A percentile compares a stretch with the other conserved stretches of the same genome.
Conservation (phyloP, 2,329 filamentous ascomycete genomes). For the Penicillium glabrum region DNA sequence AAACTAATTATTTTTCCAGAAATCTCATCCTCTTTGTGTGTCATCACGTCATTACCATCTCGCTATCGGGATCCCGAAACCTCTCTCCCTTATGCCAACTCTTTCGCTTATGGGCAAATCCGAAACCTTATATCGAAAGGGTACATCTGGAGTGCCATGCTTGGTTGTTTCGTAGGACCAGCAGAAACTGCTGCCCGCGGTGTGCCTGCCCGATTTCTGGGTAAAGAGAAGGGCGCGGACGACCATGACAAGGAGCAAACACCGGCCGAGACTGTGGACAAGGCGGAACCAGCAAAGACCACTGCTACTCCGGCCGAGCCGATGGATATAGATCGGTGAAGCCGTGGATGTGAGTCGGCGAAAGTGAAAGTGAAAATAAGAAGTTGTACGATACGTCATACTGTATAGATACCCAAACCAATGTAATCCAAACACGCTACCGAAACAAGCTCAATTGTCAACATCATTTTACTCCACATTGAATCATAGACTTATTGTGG, state of each 20-base stretch:
- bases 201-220: slow-evolving; percentile 73
- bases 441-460: slow-evolving; percentile 4
- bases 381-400: slow-evolving; percentile 2
- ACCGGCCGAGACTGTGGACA: not conserved
- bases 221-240: slow-evolving; percentile 9
- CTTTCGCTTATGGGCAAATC: slow-evolving; percentile 75
- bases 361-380: not conserved
- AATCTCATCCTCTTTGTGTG: slow-evolving; percentile 61
- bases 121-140: slow-evolving; percentile 70
- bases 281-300: not conserved
- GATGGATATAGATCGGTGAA: slow-evolving; percentile 16
- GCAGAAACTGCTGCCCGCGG: slow-evolving; percentile 62
- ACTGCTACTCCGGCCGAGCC: slow-evolving; percentile 6
- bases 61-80: slow-evolving; percentile 84
- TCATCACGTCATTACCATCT: slow-evolving; percentile 78
- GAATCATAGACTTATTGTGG: slow-evolving; percentile 6
- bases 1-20: slow-evolving; percentile 30
- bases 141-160: slow-evolving; percentile 76
- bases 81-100: slow-evolving; percentile 76
- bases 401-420: slow-evolving; percentile 1
- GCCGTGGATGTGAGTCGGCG: not conserved
- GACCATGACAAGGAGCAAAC: not conserved
- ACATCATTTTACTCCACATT: slow-evolving; percentile 6
- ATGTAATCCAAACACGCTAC: not conserved
- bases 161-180: slow-evolving; percentile 81